Conservation (phyloP, 2,329 filamentous ascomycete species). For the Piedraia hortae region DNA sequence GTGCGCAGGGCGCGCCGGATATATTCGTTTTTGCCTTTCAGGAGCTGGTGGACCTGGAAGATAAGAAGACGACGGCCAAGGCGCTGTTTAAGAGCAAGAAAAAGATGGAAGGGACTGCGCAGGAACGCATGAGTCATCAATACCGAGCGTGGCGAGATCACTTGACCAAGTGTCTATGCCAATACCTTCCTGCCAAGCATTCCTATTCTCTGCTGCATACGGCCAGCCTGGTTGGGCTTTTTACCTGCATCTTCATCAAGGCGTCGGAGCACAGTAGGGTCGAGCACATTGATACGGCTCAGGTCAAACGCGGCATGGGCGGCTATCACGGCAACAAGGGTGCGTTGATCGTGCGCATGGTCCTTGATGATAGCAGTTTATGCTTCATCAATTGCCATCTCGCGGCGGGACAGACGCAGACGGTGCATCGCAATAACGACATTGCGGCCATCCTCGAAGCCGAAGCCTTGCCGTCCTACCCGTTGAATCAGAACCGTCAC, state of each 20-base stretch:
- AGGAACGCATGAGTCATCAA: constrained; percentile 84
- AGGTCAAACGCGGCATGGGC: constrained; percentile 90
- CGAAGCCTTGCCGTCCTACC: constrained; percentile 36
- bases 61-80: constrained; percentile 91
- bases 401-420: constrained; percentile 76
- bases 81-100: constrained; percentile 63
- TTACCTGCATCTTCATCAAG: constrained; percentile 88
- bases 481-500: constrained; percentile 21
- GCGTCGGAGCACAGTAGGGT: constrained; percentile 49
- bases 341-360: constrained; percentile 70
- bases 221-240: constrained; percentile 71
- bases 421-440: constrained; percentile 75
- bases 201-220: constrained; percentile 71
- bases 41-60: constrained; percentile 89
- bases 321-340: constrained; percentile 93
- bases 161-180: constrained; percentile 53
- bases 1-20: constrained; percentile 45
- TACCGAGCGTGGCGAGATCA: constrained; percentile 94
- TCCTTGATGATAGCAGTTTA: constrained; percentile 74
- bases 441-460: constrained; percentile 70
- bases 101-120: constrained; percentile 59
- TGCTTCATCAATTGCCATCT: constrained; percentile 97
- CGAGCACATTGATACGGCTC: constrained; percentile 45
- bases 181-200: constrained; percentile 49
- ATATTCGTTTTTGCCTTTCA: constrained; percentile 93